Evolutionary conservation across 140 eudicot genomes (phyloP).

Genomic region (Anethum foeniculum): DNA sequence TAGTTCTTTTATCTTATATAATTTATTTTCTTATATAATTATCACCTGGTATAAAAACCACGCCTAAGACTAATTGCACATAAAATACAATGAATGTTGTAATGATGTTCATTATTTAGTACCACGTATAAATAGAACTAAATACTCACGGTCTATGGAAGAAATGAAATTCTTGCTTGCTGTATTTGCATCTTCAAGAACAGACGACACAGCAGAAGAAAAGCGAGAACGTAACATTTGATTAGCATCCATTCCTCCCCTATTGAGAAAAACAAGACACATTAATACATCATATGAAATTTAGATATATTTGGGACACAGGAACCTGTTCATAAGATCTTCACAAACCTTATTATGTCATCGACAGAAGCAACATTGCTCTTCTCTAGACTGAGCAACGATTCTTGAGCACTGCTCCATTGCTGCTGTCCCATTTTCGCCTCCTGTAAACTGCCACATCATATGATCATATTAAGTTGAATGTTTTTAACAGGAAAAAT

Average conservation of each 20-base stretch:
- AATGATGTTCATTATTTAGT: not conserved
- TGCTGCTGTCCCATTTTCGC: constrained; percentile 74
- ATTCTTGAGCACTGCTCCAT: constrained; percentile 79
- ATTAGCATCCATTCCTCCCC: constrained; percentile 87
- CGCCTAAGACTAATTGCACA: not conserved
- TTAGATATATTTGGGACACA: not conserved
- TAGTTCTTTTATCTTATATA: not conserved
- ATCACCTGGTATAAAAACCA: not conserved
- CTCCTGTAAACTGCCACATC: constrained; percentile 49
- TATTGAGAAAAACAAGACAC: constrained; percentile 10
- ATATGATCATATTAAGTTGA: not conserved
- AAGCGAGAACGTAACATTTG: constrained; percentile 51
- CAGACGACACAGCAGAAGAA: constrained; percentile 78
- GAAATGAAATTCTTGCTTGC: constrained; percentile 75
- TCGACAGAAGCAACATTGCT: constrained; percentile 75
- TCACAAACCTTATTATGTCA: constrained; percentile 59
- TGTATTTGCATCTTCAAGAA: constrained; percentile 54
- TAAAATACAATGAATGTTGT: not conserved
- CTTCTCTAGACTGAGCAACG: constrained; percentile 66
- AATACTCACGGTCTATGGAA: constrained; percentile 72
- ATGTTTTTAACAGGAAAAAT: not conserved
- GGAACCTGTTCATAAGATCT: not conserved
- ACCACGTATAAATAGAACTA: not conserved
- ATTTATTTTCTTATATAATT: not conserved
- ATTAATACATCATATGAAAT: not conserved